Evolutionary conservation across 1,139 yeast species (phyloP), one percentile per base, ranked within the genome.

Genomic region (Lodderomyces oxycetoniae): DNA sequence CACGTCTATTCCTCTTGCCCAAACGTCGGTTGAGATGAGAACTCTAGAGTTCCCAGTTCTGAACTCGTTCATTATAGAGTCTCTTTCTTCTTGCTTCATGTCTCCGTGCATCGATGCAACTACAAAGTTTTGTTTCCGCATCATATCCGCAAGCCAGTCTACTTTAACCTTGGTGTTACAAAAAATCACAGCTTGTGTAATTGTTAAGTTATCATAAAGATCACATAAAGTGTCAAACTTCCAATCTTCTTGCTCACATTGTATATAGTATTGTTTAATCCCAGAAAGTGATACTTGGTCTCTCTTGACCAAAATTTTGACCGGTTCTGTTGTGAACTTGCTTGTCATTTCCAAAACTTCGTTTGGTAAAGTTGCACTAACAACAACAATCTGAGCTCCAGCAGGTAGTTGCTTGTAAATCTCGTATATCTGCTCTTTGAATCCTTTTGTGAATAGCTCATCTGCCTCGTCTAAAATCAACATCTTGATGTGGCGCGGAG

Each of bases 1-100:
- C 50, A 91, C 96, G 73, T 91, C 98, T 56, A 91, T 89, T 82
- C 98, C 98, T 78, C 98, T 86, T 57, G 98, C 98, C 73, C 89
- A 84, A 67, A 91, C 82, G 68, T 91, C 98, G 49, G 98, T 91
- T 52, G 96, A 75, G 64, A 91, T 89, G 70, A 91, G 78, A 51
- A 91, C 89, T 76, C 98, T 87, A 46, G 97, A 88, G 46, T 95
- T 86, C 63, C 98, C 98, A 50, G 93, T 83, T 77, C 98, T 82
- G 79, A 91, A 91, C 74, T 91, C 97, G 69, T 85, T 79, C 98
- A 91, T 91, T 64, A 91, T 88, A 66, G 88, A 77, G 67, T 91
- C 98, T 77, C 98, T 87, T 67, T 91, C 96, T 60, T 78, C 77
- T 74, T 91, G 98, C 55, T 91, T 82, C 77, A 91, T 82, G 58